Evolutionary conservation across 352 stramenopile species (phyloP).

Genomic region (Globisporangium okanoganense): DNA sequence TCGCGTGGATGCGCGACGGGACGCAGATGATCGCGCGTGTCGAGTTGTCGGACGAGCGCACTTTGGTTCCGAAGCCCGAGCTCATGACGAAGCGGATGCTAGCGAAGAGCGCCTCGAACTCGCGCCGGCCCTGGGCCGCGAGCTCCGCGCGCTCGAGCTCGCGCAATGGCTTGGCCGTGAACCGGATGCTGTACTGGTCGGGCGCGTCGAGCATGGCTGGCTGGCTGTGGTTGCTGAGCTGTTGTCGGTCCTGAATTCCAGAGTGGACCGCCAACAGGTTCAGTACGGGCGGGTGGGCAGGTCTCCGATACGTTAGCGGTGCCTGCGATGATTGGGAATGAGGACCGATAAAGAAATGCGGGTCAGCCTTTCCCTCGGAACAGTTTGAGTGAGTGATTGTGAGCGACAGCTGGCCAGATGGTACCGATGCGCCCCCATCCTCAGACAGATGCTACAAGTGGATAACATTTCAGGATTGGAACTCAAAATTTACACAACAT

Average conservation of each 20-base stretch:
- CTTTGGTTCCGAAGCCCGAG: conserved; percentile 44
- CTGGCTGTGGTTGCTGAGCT: background rate
- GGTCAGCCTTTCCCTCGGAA: too few relatives aligned
- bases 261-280: background rate
- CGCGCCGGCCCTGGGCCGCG: conserved; percentile 29
- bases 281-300: too few relatives aligned
- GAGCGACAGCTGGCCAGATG: too few relatives aligned
- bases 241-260: background rate
- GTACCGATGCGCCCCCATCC: too few relatives aligned
- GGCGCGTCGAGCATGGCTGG: background rate
- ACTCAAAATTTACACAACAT: too few relatives aligned
- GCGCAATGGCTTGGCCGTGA: conserved; percentile 29
- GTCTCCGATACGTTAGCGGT: background rate
- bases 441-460: too few relatives aligned
- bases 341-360: too few relatives aligned
- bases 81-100: conserved; percentile 36
- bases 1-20: conserved; percentile 42
- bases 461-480: too few relatives aligned
- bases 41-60: conserved; percentile 41
- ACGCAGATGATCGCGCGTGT: conserved; percentile 51
- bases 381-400: too few relatives aligned
- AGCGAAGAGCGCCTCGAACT: conserved; percentile 31
- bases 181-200: conserved; percentile 27
- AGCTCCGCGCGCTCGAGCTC: conserved; percentile 34
- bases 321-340: too few relatives aligned